Conservation (phyloP, 768 basidiomycete genomes). For the Lentinula detonsa region DNA sequence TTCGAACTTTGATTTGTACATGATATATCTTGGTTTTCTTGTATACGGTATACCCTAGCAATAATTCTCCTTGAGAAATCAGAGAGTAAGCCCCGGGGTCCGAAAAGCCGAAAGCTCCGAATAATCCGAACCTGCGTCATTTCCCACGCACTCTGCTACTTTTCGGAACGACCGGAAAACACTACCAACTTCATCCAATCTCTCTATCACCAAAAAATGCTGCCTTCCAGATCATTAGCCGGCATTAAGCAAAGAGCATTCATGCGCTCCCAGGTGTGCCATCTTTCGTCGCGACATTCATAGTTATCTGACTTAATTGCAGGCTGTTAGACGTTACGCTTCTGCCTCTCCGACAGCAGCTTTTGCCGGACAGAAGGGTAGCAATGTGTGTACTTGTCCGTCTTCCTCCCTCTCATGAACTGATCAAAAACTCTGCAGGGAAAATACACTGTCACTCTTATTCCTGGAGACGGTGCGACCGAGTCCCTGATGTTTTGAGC, state of each 20-base stretch:
- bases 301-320: constrained; percentile 11
- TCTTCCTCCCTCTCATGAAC: neutral
- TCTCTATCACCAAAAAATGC: constrained; percentile 36
- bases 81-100: too few relatives aligned
- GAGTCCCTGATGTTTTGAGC: neutral
- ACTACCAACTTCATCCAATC: constrained; percentile 1
- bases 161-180: neutral
- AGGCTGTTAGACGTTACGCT: constrained; percentile 63
- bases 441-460: constrained; percentile 93
- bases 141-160: neutral
- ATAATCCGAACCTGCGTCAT: neutral
- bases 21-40: neutral
- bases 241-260: constrained; percentile 49
- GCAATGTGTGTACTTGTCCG: constrained; percentile 55
- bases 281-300: neutral
- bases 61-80: too few relatives aligned
- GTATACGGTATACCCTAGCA: neutral
- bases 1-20: neutral
- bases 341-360: constrained; percentile 78
- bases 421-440: constrained; percentile 45
- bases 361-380: constrained; percentile 85
- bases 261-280: constrained; percentile 39
- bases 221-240: constrained; percentile 51
- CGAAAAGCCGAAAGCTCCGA: neutral
- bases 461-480: constrained; percentile 88